Percentiles rank a stretch among this genome's conserved stretches.
phyloP scores from a whole-genome alignment of 116 monocot species.

The Zostera marina region DNA sequence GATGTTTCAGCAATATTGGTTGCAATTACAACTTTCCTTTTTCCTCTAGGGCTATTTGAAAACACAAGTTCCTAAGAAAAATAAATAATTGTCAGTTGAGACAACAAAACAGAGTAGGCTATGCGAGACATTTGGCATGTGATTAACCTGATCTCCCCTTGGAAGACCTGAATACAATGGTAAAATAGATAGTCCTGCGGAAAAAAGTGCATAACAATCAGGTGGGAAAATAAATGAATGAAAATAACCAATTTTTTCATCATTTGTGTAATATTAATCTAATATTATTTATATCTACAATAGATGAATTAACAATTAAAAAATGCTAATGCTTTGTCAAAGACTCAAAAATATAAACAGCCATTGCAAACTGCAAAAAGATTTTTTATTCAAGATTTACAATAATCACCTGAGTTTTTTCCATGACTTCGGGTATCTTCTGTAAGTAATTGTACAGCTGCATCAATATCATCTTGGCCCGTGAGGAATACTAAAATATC shows the following conservation, averaged over 20 bases:
- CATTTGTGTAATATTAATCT: no score
- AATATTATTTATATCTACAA: not conserved
- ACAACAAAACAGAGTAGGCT: not conserved
- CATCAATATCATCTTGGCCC: conserved; percentile 97
- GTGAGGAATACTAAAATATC: conserved; percentile 95
- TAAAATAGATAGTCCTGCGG: conserved; percentile 59
- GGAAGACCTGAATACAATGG: conserved; percentile 93
- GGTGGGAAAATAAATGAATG: not conserved
- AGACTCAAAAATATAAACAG: not conserved
- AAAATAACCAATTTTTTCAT: not conserved
- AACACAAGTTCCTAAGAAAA: conserved; percentile 75
- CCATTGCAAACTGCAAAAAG: not conserved
- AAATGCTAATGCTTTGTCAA: not conserved
- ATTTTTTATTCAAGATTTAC: not conserved
- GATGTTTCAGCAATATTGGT: conserved; percentile 99
- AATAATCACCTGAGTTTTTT: conserved; percentile 36
- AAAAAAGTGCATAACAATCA: not conserved
- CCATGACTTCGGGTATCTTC: conserved; percentile 33
- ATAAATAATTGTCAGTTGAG: not conserved
- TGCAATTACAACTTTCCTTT: conserved; percentile 90
- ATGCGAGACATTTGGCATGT: no score
- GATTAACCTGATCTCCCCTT: conserved; percentile 70
- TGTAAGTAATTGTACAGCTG: conserved; percentile 52
- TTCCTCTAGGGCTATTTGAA: conserved; percentile 73
- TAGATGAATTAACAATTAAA: not conserved